Evolutionary conservation across 345 rosid species (phyloP).

Genomic region (Eucalyptus fibrosa): DNA sequence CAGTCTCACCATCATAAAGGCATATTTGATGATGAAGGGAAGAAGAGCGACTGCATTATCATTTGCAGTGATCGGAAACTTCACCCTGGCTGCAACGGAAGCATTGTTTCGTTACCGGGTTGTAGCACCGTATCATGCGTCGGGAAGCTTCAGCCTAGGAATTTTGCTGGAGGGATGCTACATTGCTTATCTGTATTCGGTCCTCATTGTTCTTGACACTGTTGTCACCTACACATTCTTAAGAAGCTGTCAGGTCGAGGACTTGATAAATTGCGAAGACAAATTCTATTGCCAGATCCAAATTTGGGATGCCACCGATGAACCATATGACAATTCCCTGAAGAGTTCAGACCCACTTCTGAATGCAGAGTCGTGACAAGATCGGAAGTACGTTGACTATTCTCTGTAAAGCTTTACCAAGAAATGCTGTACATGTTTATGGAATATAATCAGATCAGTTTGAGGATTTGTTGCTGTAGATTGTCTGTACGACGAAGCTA

Average conservation of each 20-base stretch:
- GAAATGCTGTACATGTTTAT: neutral
- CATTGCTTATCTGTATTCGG: conserved; percentile 66
- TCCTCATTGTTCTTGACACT: conserved; percentile 56
- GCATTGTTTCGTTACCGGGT: conserved; percentile 63
- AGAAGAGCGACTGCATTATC: conserved; percentile 58
- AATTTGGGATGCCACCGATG: conserved; percentile 3
- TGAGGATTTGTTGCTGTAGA: neutral
- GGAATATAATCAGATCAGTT: neutral
- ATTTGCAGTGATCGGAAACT: conserved; percentile 46
- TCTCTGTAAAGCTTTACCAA: neutral
- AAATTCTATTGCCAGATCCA: conserved; percentile 10
- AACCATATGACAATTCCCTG: neutral
- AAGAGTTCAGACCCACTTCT: neutral
- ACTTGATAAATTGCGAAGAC: conserved; percentile 5
- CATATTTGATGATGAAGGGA: conserved; percentile 45
- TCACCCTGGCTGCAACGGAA: conserved; percentile 56
- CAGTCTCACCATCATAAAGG: conserved; percentile 41
- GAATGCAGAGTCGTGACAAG: neutral
- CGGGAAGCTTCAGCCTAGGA: neutral
- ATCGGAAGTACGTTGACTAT: neutral
- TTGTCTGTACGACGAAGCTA: neutral
- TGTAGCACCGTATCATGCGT: conserved; percentile 9
- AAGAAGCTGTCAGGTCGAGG: conserved; percentile 30
- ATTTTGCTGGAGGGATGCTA: conserved; percentile 38
- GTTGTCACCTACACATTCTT: conserved; percentile 42